Evolutionary conservation across 352 stramenopile species (phyloP), one percentile per base, ranked within the genome.

Genomic region (Globisporangium polare): DNA sequence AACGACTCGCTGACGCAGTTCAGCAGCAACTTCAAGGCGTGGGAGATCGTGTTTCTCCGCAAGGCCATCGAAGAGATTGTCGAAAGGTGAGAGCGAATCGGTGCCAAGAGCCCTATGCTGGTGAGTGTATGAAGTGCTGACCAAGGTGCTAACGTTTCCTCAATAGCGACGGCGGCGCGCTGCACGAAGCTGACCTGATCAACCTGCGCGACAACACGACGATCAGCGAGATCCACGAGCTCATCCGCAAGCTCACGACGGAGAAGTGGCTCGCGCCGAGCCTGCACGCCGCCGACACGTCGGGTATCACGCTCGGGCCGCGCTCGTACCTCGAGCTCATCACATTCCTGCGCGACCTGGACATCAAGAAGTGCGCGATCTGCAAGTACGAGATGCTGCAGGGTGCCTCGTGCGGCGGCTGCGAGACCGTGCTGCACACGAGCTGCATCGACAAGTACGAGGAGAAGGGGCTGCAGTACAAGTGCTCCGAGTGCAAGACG

Each of bases 21-120:
- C 51, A 80, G 78, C 56, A 89, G 72, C 69, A 87, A 79, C 59
- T 94, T 83, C 62, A 90, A 88, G 60, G 67, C 83, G 22, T 92
- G 85, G 83, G 85, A 94, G 64, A 94, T 94, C 60, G 78, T 90
- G 26, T 88, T 94, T 45, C 71, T 94, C 50, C 85, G 85, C 58
- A 90, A 85, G 56, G 85, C 80, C 27, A 89, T 94, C 50, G 78
- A 92, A 63, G 74, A 88, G 41, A 94, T 94, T 53, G 76, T 90
- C 31, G 85, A 91, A 20, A 79, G 72, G 80, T 90, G 68, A 39
- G 69, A 9, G 7, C 15, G 43, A 37, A 13, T 18, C 29, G 45
- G 31, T 8, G 26, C 27, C 13, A 26, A 31, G 5, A 43, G 35
- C 8, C 22, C 52, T 22, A 10, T 45, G 18, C 22, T 7, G 15